Evolutionary conservation across 305 asterid species (phyloP).

Genomic region (Striga hermonthica): DNA sequence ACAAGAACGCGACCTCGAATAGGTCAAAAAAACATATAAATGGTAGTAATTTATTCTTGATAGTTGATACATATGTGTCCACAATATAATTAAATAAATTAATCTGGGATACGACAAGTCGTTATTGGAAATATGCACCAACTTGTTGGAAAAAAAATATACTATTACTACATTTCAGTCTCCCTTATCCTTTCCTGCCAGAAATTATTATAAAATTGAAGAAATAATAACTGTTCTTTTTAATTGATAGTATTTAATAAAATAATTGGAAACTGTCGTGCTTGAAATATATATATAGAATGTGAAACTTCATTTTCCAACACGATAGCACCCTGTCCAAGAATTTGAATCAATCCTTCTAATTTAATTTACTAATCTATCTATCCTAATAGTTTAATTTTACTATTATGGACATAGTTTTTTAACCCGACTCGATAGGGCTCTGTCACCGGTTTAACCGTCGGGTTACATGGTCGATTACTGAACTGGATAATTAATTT

Average conservation of each 20-base stretch:
- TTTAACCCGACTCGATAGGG: too few species aligned
- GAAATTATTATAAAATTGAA: neutral
- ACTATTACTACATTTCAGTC: constrained; percentile 32
- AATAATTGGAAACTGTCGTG: constrained; percentile 26
- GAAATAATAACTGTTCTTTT: neutral
- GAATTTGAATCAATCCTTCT: constrained; percentile 10
- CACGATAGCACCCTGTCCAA: constrained; percentile 26
- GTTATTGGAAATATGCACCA: constrained; percentile 6
- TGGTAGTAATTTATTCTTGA: too few species aligned
- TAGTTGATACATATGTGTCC: neutral
- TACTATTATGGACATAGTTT: too few species aligned
- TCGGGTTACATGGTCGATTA: too few species aligned
- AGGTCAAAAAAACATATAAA: too few species aligned
- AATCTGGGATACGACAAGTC: constrained; percentile 26
- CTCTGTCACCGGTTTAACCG: too few species aligned
- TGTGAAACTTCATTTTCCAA: constrained; percentile 24
- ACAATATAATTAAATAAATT: neutral
- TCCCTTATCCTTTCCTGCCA: constrained; percentile 30
- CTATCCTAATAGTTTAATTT: too few species aligned
- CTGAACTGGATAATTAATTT: too few species aligned
- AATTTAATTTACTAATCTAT: neutral
- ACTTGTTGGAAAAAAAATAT: constrained; percentile 24
- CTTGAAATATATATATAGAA: neutral
- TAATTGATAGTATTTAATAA: neutral
- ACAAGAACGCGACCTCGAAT: constrained; percentile 26